Conservation (phyloP, 106 monocot species). For the Vanilla planifolia region DNA sequence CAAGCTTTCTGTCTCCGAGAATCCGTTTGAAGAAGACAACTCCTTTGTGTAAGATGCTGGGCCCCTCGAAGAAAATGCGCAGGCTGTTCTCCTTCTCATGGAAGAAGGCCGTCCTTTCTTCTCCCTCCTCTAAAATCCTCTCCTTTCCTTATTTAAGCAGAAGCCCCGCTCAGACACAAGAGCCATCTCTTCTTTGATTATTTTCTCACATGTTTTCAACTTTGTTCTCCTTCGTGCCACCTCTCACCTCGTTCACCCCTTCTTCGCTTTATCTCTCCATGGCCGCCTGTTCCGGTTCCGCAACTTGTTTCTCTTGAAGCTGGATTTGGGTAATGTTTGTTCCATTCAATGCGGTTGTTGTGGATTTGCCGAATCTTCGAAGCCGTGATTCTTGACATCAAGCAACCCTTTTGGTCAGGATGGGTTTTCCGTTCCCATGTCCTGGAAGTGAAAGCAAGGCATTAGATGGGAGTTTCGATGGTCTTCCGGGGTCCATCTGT, state of each 20-base stretch:
- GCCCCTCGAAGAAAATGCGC: too few relatives aligned
- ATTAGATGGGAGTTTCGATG: not conserved
- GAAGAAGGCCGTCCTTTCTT: not conserved
- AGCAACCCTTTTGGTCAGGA: not conserved
- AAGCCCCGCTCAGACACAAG: not conserved
- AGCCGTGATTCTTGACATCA: not conserved
- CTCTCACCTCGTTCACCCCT: too few relatives aligned
- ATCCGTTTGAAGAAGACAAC: conserved; percentile 4
- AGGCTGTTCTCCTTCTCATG: too few relatives aligned
- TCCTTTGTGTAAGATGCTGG: not conserved
- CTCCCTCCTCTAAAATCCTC: not conserved
- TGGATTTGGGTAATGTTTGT: not conserved
- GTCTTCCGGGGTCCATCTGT: not conserved
- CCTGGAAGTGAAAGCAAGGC: not conserved
- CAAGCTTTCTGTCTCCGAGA: not conserved
- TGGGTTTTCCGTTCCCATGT: conserved; percentile 2
- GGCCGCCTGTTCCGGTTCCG: not conserved
- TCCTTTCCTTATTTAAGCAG: conserved; percentile 7
- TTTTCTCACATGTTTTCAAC: not conserved
- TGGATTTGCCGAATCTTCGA: not conserved
- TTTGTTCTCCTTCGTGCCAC: too few relatives aligned
- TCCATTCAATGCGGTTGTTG: not conserved
- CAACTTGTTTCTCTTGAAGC: not conserved
- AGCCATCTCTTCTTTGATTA: not conserved
- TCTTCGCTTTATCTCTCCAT: too few relatives aligned